These are phyloP conservation scores for Candida loeiensis DNA, from an alignment of 805 yeast species.

Conservation along the genomic window DNA sequence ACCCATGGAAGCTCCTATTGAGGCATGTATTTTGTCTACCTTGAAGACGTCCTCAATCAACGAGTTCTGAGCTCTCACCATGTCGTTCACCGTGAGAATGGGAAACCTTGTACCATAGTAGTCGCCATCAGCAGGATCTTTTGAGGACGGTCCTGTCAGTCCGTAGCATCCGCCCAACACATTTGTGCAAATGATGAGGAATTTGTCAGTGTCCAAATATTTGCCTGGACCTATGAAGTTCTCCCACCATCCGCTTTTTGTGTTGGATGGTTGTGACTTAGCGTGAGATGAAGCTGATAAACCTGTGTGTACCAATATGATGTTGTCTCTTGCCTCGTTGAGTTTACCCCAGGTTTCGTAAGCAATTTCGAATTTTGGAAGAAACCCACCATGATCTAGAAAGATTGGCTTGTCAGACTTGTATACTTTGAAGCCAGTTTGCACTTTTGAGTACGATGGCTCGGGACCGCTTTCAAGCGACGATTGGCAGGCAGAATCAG, in stretches of 20 bases:
- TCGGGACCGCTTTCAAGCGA: slow-evolving; percentile 73
- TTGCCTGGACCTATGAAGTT: slow-evolving; percentile 82
- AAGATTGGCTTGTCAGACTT: slow-evolving; percentile 55
- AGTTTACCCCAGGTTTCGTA: slow-evolving; percentile 89
- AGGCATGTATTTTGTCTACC: slow-evolving; percentile 63
- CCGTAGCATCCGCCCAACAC: slow-evolving; percentile 95
- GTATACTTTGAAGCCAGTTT: slow-evolving; percentile 61
- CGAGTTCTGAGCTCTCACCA: slow-evolving; percentile 84
- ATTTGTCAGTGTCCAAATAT: slow-evolving; percentile 76
- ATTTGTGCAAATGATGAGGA: slow-evolving; percentile 82
- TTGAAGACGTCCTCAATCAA: slow-evolving; percentile 61
- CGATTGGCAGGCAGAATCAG: slow-evolving; percentile 13
- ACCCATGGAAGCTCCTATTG: slow-evolving; percentile 94
- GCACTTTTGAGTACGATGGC: slow-evolving; percentile 72
- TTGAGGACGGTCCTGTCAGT: slow-evolving; percentile 86
- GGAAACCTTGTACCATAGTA: slow-evolving; percentile 88
- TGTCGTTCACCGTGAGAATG: slow-evolving; percentile 77
- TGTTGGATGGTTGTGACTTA: slow-evolving; percentile 66
- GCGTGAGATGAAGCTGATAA: slow-evolving; percentile 94
- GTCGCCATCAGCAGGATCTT: slow-evolving; percentile 62
- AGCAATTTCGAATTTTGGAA: slow-evolving; percentile 77
- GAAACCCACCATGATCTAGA: slow-evolving; percentile 76
- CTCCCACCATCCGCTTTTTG: slow-evolving; percentile 93
- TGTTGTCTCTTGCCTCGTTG: slow-evolving; percentile 61
- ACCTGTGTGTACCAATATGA: slow-evolving; percentile 83